Evolutionary conservation across 495 filamentous ascomycete genomes (phyloP).

Genomic region (Tetracladium setigerum): DNA sequence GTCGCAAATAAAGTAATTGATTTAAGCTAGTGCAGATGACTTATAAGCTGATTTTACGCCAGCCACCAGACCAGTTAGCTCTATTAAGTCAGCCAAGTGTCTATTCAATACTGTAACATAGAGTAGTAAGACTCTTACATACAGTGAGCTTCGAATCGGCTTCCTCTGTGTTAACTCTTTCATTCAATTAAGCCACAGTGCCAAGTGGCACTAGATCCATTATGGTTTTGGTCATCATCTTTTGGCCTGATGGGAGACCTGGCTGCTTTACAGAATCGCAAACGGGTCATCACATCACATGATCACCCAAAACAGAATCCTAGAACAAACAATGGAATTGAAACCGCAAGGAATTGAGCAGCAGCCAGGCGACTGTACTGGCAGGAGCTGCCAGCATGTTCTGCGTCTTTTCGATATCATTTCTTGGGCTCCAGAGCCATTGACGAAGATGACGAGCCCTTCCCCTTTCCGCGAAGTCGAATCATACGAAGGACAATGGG

Average conservation of each 20-base stretch:
- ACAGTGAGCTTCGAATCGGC: background rate
- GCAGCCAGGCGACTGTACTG: background rate
- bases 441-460: background rate
- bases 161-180: background rate
- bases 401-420: background rate
- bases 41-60: too few species aligned
- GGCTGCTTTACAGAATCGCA: background rate
- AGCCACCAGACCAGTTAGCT: too few species aligned
- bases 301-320: background rate
- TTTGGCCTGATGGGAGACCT: background rate
- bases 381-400: background rate
- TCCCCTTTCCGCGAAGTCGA: background rate
- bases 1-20: too few species aligned
- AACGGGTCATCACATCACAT: conserved; percentile 1
- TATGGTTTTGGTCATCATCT: background rate
- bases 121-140: too few species aligned
- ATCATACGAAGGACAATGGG: background rate
- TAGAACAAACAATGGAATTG: background rate
- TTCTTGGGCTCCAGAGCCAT: background rate
- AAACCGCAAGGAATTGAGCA: background rate
- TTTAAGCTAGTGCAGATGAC: too few species aligned
- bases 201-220: background rate
- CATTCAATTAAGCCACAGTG: background rate
- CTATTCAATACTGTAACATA: too few species aligned
- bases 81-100: too few species aligned